phyloP scores from a whole-genome alignment of 2,329 filamentous ascomycete genomes.

The Calonectria pseudoreteaudii region DNA sequence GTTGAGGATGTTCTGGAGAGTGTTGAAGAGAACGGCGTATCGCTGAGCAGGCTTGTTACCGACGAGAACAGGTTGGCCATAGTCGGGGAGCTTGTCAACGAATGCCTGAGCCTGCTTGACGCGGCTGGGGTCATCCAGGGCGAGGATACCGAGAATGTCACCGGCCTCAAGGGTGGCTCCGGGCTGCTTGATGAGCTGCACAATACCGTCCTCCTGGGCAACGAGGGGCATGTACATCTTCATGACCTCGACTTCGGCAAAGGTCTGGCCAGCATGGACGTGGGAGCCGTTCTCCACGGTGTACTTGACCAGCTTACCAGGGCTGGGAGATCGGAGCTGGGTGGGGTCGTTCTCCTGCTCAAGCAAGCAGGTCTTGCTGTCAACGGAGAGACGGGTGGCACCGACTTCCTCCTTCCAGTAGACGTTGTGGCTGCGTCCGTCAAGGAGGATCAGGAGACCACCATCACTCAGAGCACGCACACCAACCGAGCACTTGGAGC shows the following conservation, averaged over 20 bases:
- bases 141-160: conserved; percentile 97
- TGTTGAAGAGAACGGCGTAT: conserved; percentile 81
- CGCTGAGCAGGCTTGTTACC: conserved; percentile 93
- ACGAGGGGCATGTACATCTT: conserved; percentile 99
- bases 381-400: conserved; percentile 93
- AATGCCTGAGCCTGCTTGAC: conserved; percentile 98
- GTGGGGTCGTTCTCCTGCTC: conserved; percentile 99
- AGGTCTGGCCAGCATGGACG: conserved; percentile 90
- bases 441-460: conserved; percentile 89
- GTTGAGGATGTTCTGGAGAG: conserved; percentile 87
- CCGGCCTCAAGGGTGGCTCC: conserved; percentile 97
- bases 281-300: conserved; percentile 95
- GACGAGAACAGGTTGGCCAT: conserved; percentile 87
- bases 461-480: conserved; percentile 94
- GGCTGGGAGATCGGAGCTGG: conserved; percentile 92
- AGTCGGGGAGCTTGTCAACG: conserved; percentile 87
- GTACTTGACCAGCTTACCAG: conserved; percentile 98
- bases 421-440: conserved; percentile 94
- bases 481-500: conserved; percentile 94
- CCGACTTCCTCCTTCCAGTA: conserved; percentile 99
- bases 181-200: conserved; percentile 99
- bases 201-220: conserved; percentile 92
- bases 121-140: conserved; percentile 92
- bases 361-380: conserved; percentile 96
- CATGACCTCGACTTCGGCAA: conserved; percentile 99